These are phyloP conservation scores for Penicillium sp. DNA, from an alignment of 2,329 filamentous ascomycete species.

Conservation along the genomic window DNA sequence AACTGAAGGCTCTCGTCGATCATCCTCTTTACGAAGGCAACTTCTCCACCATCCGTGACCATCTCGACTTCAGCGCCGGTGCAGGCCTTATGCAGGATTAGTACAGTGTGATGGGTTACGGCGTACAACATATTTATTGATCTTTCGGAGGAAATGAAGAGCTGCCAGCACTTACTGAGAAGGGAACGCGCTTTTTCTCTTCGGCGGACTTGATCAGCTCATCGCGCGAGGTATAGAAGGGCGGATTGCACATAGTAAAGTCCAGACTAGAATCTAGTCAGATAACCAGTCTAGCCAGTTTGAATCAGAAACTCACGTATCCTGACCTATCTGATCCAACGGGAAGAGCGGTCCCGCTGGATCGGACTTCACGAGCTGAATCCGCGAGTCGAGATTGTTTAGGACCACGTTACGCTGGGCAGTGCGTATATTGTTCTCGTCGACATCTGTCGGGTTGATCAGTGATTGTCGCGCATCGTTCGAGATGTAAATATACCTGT, in stretches of 20 bases:
- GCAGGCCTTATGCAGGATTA: slow-evolving; percentile 40
- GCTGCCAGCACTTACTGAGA: slow-evolving; percentile 54
- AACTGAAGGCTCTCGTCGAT: slow-evolving; percentile 64
- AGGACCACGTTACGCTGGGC: slow-evolving; percentile 63
- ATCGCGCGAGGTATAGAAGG: slow-evolving; percentile 74
- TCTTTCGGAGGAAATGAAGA: neutral
- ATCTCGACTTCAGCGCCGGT: slow-evolving; percentile 81
- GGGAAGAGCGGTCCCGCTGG: slow-evolving; percentile 59
- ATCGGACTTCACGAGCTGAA: slow-evolving; percentile 59
- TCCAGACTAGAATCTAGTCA: slow-evolving; percentile 52
- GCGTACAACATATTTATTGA: neutral
- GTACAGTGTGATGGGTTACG: neutral
- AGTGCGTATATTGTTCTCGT: slow-evolving; percentile 62
- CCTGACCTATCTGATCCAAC: slow-evolving; percentile 43
- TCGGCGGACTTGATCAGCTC: slow-evolving; percentile 65
- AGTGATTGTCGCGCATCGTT: neutral
- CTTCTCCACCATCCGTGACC: slow-evolving; percentile 75
- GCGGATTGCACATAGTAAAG: slow-evolving; percentile 92
- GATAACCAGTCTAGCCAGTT: neutral
- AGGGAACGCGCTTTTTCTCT: slow-evolving; percentile 64
- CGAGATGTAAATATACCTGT: slow-evolving; percentile 48
- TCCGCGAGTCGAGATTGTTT: slow-evolving; percentile 63
- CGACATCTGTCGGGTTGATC: slow-evolving; percentile 58
- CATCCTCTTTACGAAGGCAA: slow-evolving; percentile 68
- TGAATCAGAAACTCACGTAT: slow-evolving; percentile 18